Conservation (phyloP, 257 asterid species). For the Catharanthus roseus region DNA sequence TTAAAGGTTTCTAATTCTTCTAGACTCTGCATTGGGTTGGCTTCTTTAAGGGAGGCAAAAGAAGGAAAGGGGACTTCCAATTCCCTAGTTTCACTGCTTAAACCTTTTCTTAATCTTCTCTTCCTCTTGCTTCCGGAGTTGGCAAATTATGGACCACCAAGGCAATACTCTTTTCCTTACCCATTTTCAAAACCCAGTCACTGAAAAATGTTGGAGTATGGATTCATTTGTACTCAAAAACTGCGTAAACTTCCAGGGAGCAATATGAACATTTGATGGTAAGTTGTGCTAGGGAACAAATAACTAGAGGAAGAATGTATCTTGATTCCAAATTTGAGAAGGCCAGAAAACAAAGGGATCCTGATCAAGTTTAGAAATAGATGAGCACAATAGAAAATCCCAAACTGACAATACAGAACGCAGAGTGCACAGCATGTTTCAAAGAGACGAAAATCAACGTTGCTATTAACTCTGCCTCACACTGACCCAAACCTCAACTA, state of each 20-base stretch:
- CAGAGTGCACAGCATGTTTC: not conserved
- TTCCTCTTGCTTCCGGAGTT: not conserved
- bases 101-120: not conserved
- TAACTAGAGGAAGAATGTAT: not conserved
- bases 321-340: not conserved
- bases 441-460: not conserved
- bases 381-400: not conserved
- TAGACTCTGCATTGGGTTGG: not conserved
- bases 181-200: not conserved
- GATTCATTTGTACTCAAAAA: not conserved
- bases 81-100: not conserved
- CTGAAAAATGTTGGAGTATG: not conserved
- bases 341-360: not conserved
- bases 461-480: not conserved
- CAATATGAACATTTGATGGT: not conserved
- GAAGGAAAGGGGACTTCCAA: not conserved
- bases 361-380: not conserved
- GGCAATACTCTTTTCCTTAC: not conserved
- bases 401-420: not conserved
- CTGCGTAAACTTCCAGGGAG: not conserved
- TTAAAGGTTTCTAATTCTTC: not conserved
- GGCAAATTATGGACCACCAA: not conserved
- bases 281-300: not conserved
- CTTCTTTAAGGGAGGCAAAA: not conserved
- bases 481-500: not conserved